Base-by-base conservation (phyloP, 345 rosid species). In the Populus simonii region DNA sequence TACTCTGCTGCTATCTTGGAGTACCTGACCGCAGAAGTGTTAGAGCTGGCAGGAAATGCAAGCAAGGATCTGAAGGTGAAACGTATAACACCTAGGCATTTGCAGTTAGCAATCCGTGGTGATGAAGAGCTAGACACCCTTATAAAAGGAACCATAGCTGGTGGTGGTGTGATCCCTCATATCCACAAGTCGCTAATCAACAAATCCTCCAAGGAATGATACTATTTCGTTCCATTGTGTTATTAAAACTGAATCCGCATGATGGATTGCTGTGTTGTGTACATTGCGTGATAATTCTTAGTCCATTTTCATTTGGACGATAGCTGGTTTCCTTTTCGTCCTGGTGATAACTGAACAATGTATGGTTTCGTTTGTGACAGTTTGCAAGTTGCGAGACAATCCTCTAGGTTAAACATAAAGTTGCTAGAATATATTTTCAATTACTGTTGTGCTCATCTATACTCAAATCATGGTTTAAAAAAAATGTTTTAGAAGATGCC, bases 51-150 rank as follows among this genome's bases (percentile, higher is more conserved):
- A 13, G 83, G 83, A 41, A 80, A 80, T 66, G 83, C 83, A 31
- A 80, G 83, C 80, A 80, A 80, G 73, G 83, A 80, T 76, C 68
- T 80, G 39, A 80, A 80, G 76, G 83, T 80, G 76, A 80, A 80
- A 66, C 83, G 83, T 66, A 80, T 76, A 72, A 76, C 76, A 1
- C 80, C 83, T 2, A 67, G 83, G 79, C 83, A 80, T 67, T 72
- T 80, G 76, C 83, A 80, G 73, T 39, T 80, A 38, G 83, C 83
- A 0, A 80, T 80, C 51, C 83, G 83, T 4, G 83, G 83, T 41
- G 83, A 80, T 27, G 83, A 80, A 72, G 83, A 80, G 36, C 83
- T 80, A 3, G 83, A 80, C 71, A 80, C 77, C 45, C 79, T 71
- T 27, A 80, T 71, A 45, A 69, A 74, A 68, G 82, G 82, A 74